Evolutionary conservation across 305 asterid species (phyloP), one percentile per base, ranked within the genome.

Genomic region (Euphrasia arctica): DNA sequence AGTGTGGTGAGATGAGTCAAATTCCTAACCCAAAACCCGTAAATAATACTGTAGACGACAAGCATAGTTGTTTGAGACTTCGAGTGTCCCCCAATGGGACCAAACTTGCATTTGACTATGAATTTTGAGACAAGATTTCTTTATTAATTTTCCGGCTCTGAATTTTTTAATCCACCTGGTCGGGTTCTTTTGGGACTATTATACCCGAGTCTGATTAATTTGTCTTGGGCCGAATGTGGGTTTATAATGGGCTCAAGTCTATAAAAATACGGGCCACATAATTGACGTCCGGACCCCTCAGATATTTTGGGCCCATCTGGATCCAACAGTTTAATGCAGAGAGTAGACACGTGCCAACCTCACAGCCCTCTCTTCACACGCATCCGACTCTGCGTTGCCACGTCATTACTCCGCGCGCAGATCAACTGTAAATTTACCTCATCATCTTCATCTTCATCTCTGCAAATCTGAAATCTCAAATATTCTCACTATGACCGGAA

Each of bases 51-150:
- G 32, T 11, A 57, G 45, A 39, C 18, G 73, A 74, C 67, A 70
- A 74, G 63, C 75, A 75, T 50, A 58, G 34, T 60, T 68, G 12
- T 68, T 68, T 36, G 22, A 18, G 22, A 18, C 22, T 18, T 18
- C 55, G 50, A 65, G 4, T 81, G 93, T 80, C 73, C 73, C 79
- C 87, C 74, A 11, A 63, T 54, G 77, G 81, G 71, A 50, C 82
- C 80, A 65, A 29, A 18, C 31, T 48, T 72, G 34, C 34, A 31
- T 31, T 31, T 31, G 34, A 18, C 22, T 18, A 18, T 18, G 22
- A 18, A 25, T 13, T 5, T 42, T 36, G 79, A 72, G 80, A 66
- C 82, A 80, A 61, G 74, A 4, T 18, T 18, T 50, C 31, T 54
- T 25, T 4, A 1, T 49, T 18, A 28, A 18, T 7, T 39, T 41